Evolutionary conservation across 208 protist genomes (phyloP), one percentile per base, ranked within the genome.

Genomic region (Acanthamoeba royreba): DNA sequence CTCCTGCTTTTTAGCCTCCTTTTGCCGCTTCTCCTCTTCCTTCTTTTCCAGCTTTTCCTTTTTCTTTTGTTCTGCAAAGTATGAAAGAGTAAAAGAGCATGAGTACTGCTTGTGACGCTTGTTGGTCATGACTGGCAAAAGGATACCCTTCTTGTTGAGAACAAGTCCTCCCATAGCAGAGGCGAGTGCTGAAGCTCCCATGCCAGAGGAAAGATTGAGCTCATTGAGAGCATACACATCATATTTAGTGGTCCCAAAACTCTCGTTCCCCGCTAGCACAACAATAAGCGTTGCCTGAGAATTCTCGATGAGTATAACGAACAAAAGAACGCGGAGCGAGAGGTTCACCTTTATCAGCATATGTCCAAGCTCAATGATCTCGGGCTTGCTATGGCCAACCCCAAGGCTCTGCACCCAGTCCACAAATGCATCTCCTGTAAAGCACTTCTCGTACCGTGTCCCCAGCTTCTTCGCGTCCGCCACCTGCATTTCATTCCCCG

Each of bases 161-260:
- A 47, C 1, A n/a, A 66, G 45, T 8, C 33, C 42, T 15, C 81
- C 81, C 45, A 88, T 88, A 38, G 81, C 81, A 7, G 81, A 88
- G 49, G 81, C 81, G 31, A 88, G 45, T 1, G 52, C 52, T n/a
- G 81, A 88, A 5, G 49, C 35, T 9, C 49, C 81, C 25, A 88
- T 88, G 40, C 52, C 52, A 2, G 22, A n/a, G 45, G 46, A 40
- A 19, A 88, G 1, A 15, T 35, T 3, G 31, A 61, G 4, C n/a
- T 88, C 81, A 47, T 88, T 88, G 81, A 88, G 45, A 11, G 81
- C 81, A 38, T 87, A 87, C 19, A 87, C 47, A 53, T 87, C 47
- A 28, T 52, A 87, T 45, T 87, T 58, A 33, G 46, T 33, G 7
- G 43, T 58, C 7, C 43, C 77, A n/a, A 87, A 87, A 28, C 7